Base-by-base conservation (phyloP, 495 filamentous ascomycete genomes). In the Hypoxylon trugodes region DNA sequence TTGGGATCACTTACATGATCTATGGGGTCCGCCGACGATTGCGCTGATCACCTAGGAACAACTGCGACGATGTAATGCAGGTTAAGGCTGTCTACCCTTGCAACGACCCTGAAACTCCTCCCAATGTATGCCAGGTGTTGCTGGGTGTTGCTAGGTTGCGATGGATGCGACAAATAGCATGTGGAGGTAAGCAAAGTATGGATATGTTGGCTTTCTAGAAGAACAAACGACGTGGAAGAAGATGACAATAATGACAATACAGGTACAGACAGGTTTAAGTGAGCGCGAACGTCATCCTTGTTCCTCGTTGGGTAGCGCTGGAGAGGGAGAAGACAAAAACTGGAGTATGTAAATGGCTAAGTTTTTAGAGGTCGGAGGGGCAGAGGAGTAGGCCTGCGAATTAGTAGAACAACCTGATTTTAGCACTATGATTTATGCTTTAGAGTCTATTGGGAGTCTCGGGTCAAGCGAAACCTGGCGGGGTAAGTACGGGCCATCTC, bases 1-100 rank as follows among this genome's bases (percentile, higher is more conserved):
- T 49, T n/a, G n/a, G n/a, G 47, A 57, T 67, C 53, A 62, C 58
- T 67, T 62, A 62, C 53, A 59, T 62, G 58, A 62, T 67, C 40
- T 61, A 46, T 53, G 38, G 53, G 46, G 41, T 32, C 38, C 38
- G 13, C 40, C 22, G 53, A 43, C 15, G 46, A 57, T 55, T 37
- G 26, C 24, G 64, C 47, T 48, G 64, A 67, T 67, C 64, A 61
- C 56, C 45, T 61, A 57, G 62, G 56, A 60, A 66, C 50, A 61
- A 56, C 35, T 66, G 58, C 58, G 52, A 61, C 58, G 47, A 57
- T 60, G 42, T 66, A 50, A 66, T 66, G 57, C 63, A 56, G 51
- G 56, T 57, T 35, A 50, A 66, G 63, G 43, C 26, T 66, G 42
- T 57, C 50, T 61, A 61, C 26, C 57, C 50, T 56, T 40, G 33